Evolutionary conservation across 371 early-diverging fungal species (phyloP), one percentile per base, ranked within the genome.

Genomic region (Mortierella sp.): DNA sequence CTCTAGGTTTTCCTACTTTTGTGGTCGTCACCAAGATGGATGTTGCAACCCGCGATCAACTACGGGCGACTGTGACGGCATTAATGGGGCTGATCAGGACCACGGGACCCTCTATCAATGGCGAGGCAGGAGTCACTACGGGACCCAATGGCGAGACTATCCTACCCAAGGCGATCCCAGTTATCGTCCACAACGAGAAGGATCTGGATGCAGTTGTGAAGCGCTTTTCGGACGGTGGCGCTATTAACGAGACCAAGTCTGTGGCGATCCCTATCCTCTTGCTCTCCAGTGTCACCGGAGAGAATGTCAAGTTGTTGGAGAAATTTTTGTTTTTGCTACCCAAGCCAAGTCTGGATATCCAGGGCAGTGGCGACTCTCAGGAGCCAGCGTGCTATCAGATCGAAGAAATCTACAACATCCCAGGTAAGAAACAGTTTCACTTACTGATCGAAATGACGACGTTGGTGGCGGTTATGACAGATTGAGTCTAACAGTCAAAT

Each of bases 1-100:
- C 96, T 71, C 81, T 97, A 48, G 88, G 91, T 29, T 90, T 96
- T 5, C 97, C 97, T 2, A 95, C 96, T 0, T 95, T 95, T 77
- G 94, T 97, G 4, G 93, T 95, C 7, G 91, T 97, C 11, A 97
- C 97, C 40, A 97, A 97, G 73, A 92, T 95, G 77, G 97, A 97
- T 86, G 91, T 94, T 86, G 96, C 96, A 9, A 95, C 97, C 5
- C 86, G 89, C 9, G 92, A 93, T 70, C 93, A 97, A 39, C 86
- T 97, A 19, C 71, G 79, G 24, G 84, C 84, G 2, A 83, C 84
- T 39, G 84, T 78, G 4, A 83, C 79, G 2, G 76, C 79, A 7
- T 48, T 83, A 24, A 79, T 83, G 79, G 29, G 64, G 11, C 52
- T 83, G 44, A 67, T 83, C 53, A 64, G 70, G 9, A 64, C 70